Evolutionary conservation across 2,329 filamentous ascomycete genomes (phyloP).

Genomic region (Stemphylium beticola): DNA sequence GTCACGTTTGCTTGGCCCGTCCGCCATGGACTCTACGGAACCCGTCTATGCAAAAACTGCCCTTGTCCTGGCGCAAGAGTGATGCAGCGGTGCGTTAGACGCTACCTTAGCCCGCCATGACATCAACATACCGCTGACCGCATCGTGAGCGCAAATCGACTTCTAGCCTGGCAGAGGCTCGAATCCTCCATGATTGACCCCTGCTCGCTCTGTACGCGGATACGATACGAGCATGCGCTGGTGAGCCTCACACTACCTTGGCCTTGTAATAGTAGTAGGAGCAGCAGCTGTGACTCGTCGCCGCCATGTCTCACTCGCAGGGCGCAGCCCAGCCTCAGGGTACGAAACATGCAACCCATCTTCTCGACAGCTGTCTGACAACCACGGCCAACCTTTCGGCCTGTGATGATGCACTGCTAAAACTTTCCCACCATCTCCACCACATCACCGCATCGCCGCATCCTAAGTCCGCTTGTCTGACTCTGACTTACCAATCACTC

Average conservation of each 20-base stretch:
- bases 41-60: constrained; percentile 8
- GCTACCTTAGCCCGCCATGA: constrained; percentile 21
- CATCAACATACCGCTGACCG: constrained; percentile 28
- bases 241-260: constrained; percentile 1
- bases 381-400: too few relatives aligned
- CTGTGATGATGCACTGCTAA: neutral
- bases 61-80: constrained; percentile 7
- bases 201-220: constrained; percentile 3
- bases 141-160: constrained; percentile 7
- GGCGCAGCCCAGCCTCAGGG: constrained; percentile 9
- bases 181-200: neutral
- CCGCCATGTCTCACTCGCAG: neutral
- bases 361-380: neutral
- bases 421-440: constrained; percentile 4
- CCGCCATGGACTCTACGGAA: neutral
- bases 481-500: constrained; percentile 8
- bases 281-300: neutral
- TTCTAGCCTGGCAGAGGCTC: neutral
- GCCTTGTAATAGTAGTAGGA: too few relatives aligned
- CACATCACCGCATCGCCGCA: neutral
- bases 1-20: too few relatives aligned
- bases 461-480: neutral
- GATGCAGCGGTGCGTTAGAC: constrained; percentile 25
- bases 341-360: constrained; percentile 23
- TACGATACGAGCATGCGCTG: constrained; percentile 11